Evolutionary conservation across 495 filamentous ascomycete species (phyloP), one percentile per base, ranked within the genome.

Genomic region (Sabuloglossum arenarium): DNA sequence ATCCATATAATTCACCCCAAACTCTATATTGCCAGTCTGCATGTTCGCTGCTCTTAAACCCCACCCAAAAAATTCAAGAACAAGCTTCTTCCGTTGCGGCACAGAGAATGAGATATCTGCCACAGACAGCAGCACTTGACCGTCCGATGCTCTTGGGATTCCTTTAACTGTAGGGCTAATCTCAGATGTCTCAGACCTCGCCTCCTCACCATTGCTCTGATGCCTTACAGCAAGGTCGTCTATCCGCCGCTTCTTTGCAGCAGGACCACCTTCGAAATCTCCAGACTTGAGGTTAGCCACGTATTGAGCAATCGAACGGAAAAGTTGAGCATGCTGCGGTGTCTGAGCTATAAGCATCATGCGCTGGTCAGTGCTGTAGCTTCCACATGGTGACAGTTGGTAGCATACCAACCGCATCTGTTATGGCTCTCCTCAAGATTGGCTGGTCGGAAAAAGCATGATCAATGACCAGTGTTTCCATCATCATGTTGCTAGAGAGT

Each of bases 51-150:
- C 86, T 55, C 82, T 81, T 43, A 96, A 64, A 54, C 79, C 81
- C 61, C 61, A 72, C 61, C 64, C 78, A 70, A 68, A 66, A 16
- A 97, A 72, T 68, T 86, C 82, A 29, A 97, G 70, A 43, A 77
- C 84, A 62, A 90, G 80, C 71, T 97, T 98, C 71, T 96, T 98
- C 59, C 91, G 75, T 69, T 86, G 83, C 16, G 91, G 91, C n/a
- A 85, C 75, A 3, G 79, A 73, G 34, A 88, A 76, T 0, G 84
- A 86, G 12, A 89, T 74, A 58, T 89, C 83, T 58, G 79, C 76
- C 46, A 87, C 73, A 57, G 81, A 79, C 16, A 80, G 67, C 6
- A 78, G 62, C 3, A 80, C 64, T 0, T 69, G 25, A 24, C 30
- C 43, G 11, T 45, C 34, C 24, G n/a, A 31, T 4, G 11, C 21